Conservation (phyloP, 495 filamentous ascomycete genomes). For the Neurospora sp. region DNA sequence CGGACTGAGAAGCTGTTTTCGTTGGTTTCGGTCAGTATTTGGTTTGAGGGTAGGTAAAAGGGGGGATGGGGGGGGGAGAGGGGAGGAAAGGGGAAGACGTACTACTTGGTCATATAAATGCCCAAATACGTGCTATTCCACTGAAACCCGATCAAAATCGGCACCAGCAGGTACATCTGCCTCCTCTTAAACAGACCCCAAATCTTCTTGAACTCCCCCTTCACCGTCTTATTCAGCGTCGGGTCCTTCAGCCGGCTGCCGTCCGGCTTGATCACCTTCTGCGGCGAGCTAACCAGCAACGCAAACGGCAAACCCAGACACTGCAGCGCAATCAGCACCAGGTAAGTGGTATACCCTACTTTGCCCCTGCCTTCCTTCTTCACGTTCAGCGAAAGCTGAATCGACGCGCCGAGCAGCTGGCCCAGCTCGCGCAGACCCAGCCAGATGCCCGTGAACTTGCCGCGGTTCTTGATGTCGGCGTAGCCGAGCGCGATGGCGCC, state of each 20-base stretch:
- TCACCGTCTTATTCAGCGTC: conserved; percentile 31
- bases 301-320: conserved; percentile 43
- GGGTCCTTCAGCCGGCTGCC: conserved; percentile 33
- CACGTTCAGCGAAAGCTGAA: conserved; percentile 45
- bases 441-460: conserved; percentile 49
- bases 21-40: too few species aligned
- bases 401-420: conserved; percentile 45
- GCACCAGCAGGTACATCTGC: conserved; percentile 43
- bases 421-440: conserved; percentile 47
- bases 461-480: conserved; percentile 41
- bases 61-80: background rate
- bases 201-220: conserved; percentile 36
- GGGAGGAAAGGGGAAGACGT: background rate
- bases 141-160: conserved; percentile 43
- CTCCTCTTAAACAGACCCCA: conserved; percentile 35
- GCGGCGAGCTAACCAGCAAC: conserved; percentile 39
- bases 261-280: conserved; percentile 44
- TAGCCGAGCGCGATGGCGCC: conserved; percentile 50
- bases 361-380: conserved; percentile 37
- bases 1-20: conserved; percentile 41
- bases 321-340: conserved; percentile 44
- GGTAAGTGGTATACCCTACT: conserved; percentile 44
- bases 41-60: background rate
- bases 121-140: conserved; percentile 47
- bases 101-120: conserved; percentile 50